phyloP scores from a whole-genome alignment of 768 basidiomycete species.

The Solioccasus polychromus region DNA sequence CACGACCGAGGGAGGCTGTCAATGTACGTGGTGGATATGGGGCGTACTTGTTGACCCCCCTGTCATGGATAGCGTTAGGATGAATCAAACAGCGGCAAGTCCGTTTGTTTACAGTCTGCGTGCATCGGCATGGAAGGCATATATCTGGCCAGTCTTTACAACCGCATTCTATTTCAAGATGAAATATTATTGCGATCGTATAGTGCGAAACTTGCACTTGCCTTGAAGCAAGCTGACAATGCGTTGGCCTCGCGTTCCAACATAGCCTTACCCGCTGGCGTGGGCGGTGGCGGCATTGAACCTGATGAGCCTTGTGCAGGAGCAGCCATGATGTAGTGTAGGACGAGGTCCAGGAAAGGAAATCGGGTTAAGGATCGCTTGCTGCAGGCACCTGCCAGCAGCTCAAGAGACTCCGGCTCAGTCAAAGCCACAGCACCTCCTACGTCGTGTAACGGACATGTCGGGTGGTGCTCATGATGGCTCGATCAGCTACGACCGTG shows the following conservation, averaged over 20 bases:
- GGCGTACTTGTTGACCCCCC: constrained; percentile 56
- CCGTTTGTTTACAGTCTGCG: constrained; percentile 54
- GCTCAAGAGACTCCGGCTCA: not conserved
- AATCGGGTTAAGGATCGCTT: not conserved
- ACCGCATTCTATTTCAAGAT: constrained; percentile 49
- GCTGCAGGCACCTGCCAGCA: not conserved
- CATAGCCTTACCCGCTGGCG: constrained; percentile 40
- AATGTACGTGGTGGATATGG: constrained; percentile 64
- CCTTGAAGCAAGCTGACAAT: constrained; percentile 57
- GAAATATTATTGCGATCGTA: not conserved
- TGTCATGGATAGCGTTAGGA: constrained; percentile 24
- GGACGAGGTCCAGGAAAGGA: constrained; percentile 25
- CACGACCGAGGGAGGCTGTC: constrained; percentile 62
- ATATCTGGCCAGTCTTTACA: constrained; percentile 68
- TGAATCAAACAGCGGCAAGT: not conserved
- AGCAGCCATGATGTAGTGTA: constrained; percentile 3
- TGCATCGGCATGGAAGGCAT: constrained; percentile 64
- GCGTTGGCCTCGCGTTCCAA: constrained; percentile 67
- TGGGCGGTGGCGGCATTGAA: constrained; percentile 54
- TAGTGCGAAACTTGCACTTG: constrained; percentile 19
- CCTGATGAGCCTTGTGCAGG: constrained; percentile 25
- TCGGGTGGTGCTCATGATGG: constrained; percentile 17
- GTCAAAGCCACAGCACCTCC: too few relatives aligned
- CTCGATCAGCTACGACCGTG: constrained; percentile 13
- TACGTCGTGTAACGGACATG: constrained; percentile 17